A percentile compares a stretch with the other conserved stretches of the same genome.
These are phyloP conservation scores for Circinella minor DNA, from an alignment of 371 early-diverging fungal species.

Conservation along the genomic window DNA sequence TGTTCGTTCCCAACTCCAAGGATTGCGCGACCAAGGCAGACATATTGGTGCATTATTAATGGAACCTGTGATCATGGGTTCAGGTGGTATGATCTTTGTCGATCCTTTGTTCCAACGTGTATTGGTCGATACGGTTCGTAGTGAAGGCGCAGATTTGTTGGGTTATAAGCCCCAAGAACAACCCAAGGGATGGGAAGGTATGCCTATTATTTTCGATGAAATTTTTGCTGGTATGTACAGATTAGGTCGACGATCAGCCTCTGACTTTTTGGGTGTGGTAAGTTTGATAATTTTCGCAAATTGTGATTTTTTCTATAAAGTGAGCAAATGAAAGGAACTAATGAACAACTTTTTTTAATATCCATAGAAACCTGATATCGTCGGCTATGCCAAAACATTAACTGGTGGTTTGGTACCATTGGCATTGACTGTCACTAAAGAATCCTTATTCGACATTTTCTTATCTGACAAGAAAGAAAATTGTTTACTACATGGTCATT, in stretches of 20 bases:
- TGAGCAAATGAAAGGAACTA: neutral
- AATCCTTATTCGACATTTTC: constrained; percentile 71
- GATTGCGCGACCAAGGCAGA: constrained; percentile 49
- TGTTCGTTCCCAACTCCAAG: constrained; percentile 49
- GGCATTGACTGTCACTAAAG: constrained; percentile 73
- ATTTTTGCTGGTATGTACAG: constrained; percentile 85
- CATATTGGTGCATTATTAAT: constrained; percentile 79
- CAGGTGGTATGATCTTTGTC: constrained; percentile 86
- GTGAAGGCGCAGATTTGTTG: constrained; percentile 48
- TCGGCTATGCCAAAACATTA: constrained; percentile 78
- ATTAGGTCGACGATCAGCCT: constrained; percentile 67
- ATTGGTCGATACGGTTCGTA: constrained; percentile 63
- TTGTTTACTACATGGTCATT: constrained; percentile 83
- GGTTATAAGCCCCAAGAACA: constrained; percentile 28
- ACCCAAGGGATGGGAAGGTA: constrained; percentile 52
- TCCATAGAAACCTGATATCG: constrained; percentile 76
- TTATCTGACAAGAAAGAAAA: constrained; percentile 69
- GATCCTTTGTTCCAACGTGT: constrained; percentile 82
- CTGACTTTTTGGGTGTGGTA: constrained; percentile 72
- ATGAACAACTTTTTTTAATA: neutral
- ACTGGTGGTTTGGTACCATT: constrained; percentile 82
- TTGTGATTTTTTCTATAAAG: neutral
- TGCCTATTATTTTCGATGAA: constrained; percentile 86
- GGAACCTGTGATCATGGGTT: constrained; percentile 83
- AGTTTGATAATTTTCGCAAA: constrained; percentile 16